Conservation (phyloP, 2,329 filamentous ascomycete species). For the Didymella pomorum region DNA sequence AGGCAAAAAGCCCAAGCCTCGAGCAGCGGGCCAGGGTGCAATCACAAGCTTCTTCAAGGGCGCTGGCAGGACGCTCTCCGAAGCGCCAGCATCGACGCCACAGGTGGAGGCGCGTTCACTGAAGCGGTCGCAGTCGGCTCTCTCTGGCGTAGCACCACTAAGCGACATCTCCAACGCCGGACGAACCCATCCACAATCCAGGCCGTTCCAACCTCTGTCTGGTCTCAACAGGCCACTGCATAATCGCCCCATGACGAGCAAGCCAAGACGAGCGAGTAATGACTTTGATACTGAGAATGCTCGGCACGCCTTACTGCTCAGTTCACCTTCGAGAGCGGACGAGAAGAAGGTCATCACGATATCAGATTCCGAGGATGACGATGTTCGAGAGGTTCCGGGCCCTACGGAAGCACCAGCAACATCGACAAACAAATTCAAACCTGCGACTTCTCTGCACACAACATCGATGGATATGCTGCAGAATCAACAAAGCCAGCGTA, state of each 20-base stretch:
- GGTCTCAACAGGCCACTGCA: constrained; percentile 41
- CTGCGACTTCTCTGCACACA: constrained; percentile 54
- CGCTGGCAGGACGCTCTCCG: constrained; percentile 30
- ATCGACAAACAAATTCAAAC: constrained; percentile 35
- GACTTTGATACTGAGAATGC: constrained; percentile 37
- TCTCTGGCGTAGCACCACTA: constrained; percentile 31
- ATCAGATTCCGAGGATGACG: constrained; percentile 16
- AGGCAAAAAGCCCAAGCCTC: constrained; percentile 44
- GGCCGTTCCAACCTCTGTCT: constrained; percentile 36
- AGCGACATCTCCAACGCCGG: constrained; percentile 47
- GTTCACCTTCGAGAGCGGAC: constrained; percentile 51
- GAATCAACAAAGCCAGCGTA: constrained; percentile 46
- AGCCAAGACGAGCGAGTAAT: constrained; percentile 36
- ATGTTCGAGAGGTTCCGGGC: constrained; percentile 15
- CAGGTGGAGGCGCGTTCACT: constrained; percentile 20
- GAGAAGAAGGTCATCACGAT: constrained; percentile 10
- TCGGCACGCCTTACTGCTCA: constrained; percentile 60
- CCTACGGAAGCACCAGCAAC: constrained; percentile 17
- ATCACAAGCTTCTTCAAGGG: constrained; percentile 62
- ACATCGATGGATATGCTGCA: constrained; percentile 51
- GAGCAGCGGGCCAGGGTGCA: constrained; percentile 58
- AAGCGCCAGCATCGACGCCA: constrained; percentile 15
- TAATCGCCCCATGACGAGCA: constrained; percentile 45
- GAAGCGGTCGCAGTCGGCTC: constrained; percentile 33
- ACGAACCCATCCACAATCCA: constrained; percentile 14